These are phyloP conservation scores for Davidsoniella virescens DNA, from an alignment of 2,329 filamentous ascomycete genomes.

Conservation along the genomic window DNA sequence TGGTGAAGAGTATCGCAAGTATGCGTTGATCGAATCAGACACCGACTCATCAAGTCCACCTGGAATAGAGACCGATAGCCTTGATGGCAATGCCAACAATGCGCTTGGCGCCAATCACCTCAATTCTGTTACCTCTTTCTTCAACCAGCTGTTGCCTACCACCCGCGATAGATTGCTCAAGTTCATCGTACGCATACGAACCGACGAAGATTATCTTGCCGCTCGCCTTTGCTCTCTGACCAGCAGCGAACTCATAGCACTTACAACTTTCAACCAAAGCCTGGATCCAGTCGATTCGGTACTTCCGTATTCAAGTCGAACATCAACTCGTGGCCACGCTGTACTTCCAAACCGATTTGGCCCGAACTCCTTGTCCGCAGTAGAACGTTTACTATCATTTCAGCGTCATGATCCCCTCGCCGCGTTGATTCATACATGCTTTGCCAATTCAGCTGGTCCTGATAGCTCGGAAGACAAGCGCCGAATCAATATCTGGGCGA, in stretches of 20 bases:
- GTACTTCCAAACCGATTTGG: slow-evolving; percentile 16
- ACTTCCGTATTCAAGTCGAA: slow-evolving; percentile 48
- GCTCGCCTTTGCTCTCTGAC: slow-evolving; percentile 62
- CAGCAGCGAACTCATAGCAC: slow-evolving; percentile 56
- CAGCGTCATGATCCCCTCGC: slow-evolving; percentile 78
- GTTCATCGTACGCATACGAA: slow-evolving; percentile 68
- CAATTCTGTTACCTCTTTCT: slow-evolving; percentile 32
- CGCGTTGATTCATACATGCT: slow-evolving; percentile 72
- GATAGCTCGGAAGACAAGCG: slow-evolving; percentile 67
- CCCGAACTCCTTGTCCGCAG: slow-evolving; percentile 28
- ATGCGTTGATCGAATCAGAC: slow-evolving; percentile 56
- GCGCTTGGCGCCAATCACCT: neutral
- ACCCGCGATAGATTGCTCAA: slow-evolving; percentile 60
- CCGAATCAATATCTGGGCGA: slow-evolving; percentile 76
- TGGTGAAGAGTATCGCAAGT: slow-evolving; percentile 55
- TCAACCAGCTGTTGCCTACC: slow-evolving; percentile 59
- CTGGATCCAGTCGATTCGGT: slow-evolving; percentile 74
- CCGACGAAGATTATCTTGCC: slow-evolving; percentile 76
- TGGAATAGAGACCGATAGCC: slow-evolving; percentile 21
- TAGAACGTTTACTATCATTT: slow-evolving; percentile 75
- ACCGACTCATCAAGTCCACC: slow-evolving; percentile 35
- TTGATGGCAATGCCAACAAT: slow-evolving; percentile 21
- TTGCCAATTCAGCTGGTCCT: slow-evolving; percentile 69
- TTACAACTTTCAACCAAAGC: slow-evolving; percentile 64
- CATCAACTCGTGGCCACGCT: slow-evolving; percentile 29